Conservation (phyloP, 106 monocot species). For the Dendrobium nobile region DNA sequence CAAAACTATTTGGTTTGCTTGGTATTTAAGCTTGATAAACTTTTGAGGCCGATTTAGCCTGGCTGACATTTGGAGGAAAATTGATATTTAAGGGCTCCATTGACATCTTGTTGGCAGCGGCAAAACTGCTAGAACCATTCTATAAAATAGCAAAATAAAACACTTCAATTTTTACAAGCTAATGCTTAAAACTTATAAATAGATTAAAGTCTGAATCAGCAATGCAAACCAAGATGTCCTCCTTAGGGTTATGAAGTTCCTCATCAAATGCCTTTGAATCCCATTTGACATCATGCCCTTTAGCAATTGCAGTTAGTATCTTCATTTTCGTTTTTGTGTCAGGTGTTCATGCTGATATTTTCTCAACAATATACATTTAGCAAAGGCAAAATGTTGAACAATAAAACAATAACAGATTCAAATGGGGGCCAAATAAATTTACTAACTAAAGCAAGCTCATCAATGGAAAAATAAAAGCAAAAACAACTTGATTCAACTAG, state of each 20-base stretch:
- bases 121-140: constrained; percentile 46
- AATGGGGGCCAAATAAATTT: not conserved
- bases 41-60: constrained; percentile 14
- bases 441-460: not conserved
- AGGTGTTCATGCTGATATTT: constrained; percentile 73
- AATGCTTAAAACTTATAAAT: not conserved
- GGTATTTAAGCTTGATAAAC: constrained; percentile 11
- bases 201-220: not conserved
- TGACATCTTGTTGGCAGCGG: constrained; percentile 11
- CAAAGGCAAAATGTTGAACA: not conserved
- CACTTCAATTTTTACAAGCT: not conserved
- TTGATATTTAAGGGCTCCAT: constrained; percentile 19
- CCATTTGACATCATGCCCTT: constrained; percentile 76
- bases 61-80: not conserved
- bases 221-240: constrained; percentile 51
- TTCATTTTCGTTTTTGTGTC: constrained; percentile 62
- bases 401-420: not conserved
- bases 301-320: constrained; percentile 56
- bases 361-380: constrained; percentile 61
- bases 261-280: constrained; percentile 69
- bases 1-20: not conserved
- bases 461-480: not conserved
- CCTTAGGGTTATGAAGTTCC: constrained; percentile 32
- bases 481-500: not conserved
- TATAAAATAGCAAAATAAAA: not conserved